A percentile compares a stretch with the other conserved stretches of the same genome.
These are phyloP conservation scores for Parastagonospora avenae DNA, from an alignment of 2,329 filamentous ascomycete genomes.

Conservation along the genomic window DNA sequence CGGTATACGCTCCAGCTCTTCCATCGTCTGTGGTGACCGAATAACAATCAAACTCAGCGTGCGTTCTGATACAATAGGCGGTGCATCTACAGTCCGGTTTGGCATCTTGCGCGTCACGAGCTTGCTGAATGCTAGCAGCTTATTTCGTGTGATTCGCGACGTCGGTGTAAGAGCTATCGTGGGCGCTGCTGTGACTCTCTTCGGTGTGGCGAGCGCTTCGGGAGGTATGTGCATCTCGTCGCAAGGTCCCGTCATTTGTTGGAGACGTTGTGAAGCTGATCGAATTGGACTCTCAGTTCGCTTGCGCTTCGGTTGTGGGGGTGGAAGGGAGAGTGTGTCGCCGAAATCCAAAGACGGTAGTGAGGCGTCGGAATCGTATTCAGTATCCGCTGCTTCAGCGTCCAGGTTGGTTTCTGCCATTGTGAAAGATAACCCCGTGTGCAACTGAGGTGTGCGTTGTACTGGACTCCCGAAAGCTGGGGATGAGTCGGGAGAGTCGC, in stretches of 20 bases:
- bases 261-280: not conserved
- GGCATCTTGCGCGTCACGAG: conserved; percentile 23
- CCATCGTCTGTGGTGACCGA: conserved; percentile 21
- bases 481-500: conserved; percentile 23
- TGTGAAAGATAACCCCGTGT: conserved; percentile 24
- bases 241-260: not conserved
- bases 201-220: not conserved
- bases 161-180: conserved; percentile 7
- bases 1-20: conserved; percentile 31
- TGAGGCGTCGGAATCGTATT: conserved; percentile 13
- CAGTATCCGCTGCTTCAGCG: not conserved
- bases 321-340: conserved; percentile 5
- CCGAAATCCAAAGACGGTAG: conserved; percentile 25
- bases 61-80: conserved; percentile 22
- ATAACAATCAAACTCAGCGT: conserved; percentile 29
- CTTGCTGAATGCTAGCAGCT: conserved; percentile 38
- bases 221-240: not conserved
- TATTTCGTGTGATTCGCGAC: conserved; percentile 29
- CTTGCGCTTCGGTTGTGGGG: conserved; percentile 33
- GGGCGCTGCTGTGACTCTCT: not conserved
- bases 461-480: conserved; percentile 27
- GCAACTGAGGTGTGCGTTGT: conserved; percentile 13
- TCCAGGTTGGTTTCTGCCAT: conserved; percentile 30
- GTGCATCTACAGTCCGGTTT: conserved; percentile 1
- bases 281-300: conserved; percentile 17